Evolutionary conservation across 2,329 filamentous ascomycete genomes (phyloP), one percentile per base, ranked within the genome.

Genomic region (Ceratocystis huliohia): DNA sequence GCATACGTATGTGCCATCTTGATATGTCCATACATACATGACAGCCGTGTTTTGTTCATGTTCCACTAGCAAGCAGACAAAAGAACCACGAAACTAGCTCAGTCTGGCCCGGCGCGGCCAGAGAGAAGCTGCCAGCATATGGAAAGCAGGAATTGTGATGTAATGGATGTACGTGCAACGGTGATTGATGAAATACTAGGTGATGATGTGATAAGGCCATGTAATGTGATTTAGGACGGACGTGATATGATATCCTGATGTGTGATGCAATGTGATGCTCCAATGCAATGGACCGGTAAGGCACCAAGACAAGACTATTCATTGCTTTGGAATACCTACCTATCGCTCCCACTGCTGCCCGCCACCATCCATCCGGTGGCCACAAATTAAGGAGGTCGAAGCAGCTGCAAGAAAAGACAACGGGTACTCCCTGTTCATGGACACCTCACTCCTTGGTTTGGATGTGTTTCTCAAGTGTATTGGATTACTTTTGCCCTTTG

Each of bases 211-310:
- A 53, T 53, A 13, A 25, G 7, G 20, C 48, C 22, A 53, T 28
- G 20, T 5, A 53, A 28, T 59, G 56, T 59, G 28, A 22, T 22
- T 50, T n/a, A n/a, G 22, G 22, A n/a, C 22, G 22, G 22, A n/a
- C 22, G 46, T 50, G 46, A 50, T 50, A 13, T 20, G n/a, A 22
- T 22, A 6, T 20, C 10, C n/a, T 50, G 56, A 25, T 56, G 20
- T 10, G 20, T 59, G 56, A 30, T 59, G 56, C 17, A 37, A 37
- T 37, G 56, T 2, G 48, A 53, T 53, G 22, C 56, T 30, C 56
- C 56, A 59, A 33, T 59, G 56, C 56, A 59, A 33, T 59, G 28
- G 56, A 20, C 17, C 33, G 56, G 56, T 59, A 59, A 59, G 56
- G 56, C 56, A 30, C 56, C 56, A 59, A 59, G 56, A 17, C 3